A percentile compares a stretch with the other conserved stretches of the same genome.
These are phyloP conservation scores for Triticum dicoccoides DNA, from an alignment of 176 grass and related monocot species.

Conservation along the genomic window DNA sequence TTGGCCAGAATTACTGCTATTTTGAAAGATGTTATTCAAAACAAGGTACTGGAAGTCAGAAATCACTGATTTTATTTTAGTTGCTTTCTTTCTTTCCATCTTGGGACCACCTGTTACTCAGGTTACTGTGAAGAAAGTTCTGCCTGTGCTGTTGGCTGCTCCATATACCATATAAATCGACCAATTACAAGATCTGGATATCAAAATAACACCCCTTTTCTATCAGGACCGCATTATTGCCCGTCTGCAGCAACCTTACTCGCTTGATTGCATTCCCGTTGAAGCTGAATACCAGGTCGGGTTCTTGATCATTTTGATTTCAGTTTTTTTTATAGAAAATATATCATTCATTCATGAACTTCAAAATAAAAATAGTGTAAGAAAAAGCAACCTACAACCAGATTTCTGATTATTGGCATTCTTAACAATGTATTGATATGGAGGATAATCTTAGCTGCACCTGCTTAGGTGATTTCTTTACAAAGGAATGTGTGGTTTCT, in stretches of 20 bases:
- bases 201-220: conserved; percentile 24
- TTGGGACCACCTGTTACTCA: neutral
- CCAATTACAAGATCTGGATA: neutral
- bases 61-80: conserved; percentile 10
- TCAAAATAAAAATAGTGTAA: neutral
- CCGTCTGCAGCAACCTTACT: conserved; percentile 94
- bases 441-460: neutral
- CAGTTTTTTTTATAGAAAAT: neutral
- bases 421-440: neutral
- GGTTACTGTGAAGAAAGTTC: neutral
- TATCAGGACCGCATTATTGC: conserved; percentile 97
- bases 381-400: neutral
- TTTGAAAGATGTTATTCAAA: conserved; percentile 99
- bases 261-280: conserved; percentile 98
- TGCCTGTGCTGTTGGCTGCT: neutral
- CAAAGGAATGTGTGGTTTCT: neutral
- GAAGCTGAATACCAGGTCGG: conserved; percentile 98
- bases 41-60: conserved; percentile 66
- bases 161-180: neutral
- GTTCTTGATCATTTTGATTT: neutral
- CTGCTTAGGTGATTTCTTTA: neutral
- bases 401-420: neutral
- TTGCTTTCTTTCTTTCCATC: neutral
- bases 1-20: conserved; percentile 96
- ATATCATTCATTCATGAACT: neutral